A percentile compares a stretch with the other conserved stretches of the same genome.
phyloP scores from a whole-genome alignment of 768 basidiomycete genomes.

The Chalciporus sphaerocephalus region DNA sequence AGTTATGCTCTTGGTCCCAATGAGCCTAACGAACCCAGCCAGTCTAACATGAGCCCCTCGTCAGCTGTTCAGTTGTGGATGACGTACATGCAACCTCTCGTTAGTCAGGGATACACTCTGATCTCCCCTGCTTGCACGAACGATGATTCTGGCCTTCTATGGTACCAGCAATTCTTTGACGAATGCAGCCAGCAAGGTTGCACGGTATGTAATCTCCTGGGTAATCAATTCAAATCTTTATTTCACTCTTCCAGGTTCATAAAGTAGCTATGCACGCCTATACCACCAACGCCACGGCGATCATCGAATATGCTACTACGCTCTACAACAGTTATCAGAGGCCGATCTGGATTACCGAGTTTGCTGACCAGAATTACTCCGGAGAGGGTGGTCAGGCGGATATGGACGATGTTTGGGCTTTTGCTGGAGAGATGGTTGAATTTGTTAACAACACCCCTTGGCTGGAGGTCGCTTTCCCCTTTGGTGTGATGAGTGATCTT shows the following conservation, averaged over 20 bases:
- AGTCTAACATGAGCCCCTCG: conserved; percentile 56
- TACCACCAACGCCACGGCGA: conserved; percentile 39
- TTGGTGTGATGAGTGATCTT: conserved; percentile 56
- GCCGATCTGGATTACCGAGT: conserved; percentile 61
- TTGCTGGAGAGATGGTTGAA: conserved; percentile 38
- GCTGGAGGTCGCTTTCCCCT: conserved; percentile 44
- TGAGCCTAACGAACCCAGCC: conserved; percentile 64
- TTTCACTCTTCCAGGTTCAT: conserved; percentile 42
- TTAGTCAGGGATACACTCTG: conserved; percentile 50
- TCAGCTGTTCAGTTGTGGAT: conserved; percentile 54
- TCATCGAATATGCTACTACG: conserved; percentile 49
- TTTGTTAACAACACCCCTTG: conserved; percentile 42
- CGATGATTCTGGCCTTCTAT: conserved; percentile 50
- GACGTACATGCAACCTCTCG: conserved; percentile 56
- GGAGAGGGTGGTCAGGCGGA: conserved; percentile 36
- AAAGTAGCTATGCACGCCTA: conserved; percentile 67
- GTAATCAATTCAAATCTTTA: not conserved
- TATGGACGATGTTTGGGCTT: conserved; percentile 37
- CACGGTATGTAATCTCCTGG: conserved; percentile 37
- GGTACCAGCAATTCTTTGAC: conserved; percentile 58
- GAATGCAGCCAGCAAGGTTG: conserved; percentile 43
- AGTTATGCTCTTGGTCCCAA: conserved; percentile 57
- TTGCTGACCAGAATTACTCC: conserved; percentile 64
- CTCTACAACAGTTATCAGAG: conserved; percentile 42
- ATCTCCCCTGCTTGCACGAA: conserved; percentile 67